Percentiles rank a stretch among this genome's conserved stretches.
Evolutionary conservation across 1,139 yeast species (phyloP).

Genomic region (Geotrichum bryndzae): DNA sequence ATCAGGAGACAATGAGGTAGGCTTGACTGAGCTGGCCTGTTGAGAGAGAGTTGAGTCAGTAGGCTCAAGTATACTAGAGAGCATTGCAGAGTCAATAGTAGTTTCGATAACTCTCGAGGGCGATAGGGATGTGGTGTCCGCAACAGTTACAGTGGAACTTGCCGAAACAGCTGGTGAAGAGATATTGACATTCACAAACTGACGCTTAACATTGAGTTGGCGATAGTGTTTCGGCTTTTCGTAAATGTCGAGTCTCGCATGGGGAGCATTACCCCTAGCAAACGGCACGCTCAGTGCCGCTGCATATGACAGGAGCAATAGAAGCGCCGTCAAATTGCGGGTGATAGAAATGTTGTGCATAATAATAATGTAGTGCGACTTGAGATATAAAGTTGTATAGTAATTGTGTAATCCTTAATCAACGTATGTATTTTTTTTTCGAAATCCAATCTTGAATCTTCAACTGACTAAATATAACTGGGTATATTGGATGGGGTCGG

Average conservation of each 20-base stretch:
- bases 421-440: neutral
- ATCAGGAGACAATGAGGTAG: neutral
- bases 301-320: slow-evolving; percentile 2
- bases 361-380: neutral
- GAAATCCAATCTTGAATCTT: neutral
- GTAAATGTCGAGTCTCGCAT: slow-evolving; percentile 4
- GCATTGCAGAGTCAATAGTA: slow-evolving; percentile 7
- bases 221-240: slow-evolving; percentile 19
- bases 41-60: neutral
- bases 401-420: neutral
- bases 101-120: slow-evolving; percentile 1
- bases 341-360: neutral
- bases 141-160: neutral
- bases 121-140: neutral
- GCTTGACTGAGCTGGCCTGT: neutral
- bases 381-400: neutral
- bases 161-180: slow-evolving; percentile 6
- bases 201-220: slow-evolving; percentile 19
- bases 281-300: slow-evolving; percentile 10
- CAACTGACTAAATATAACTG: neutral
- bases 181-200: slow-evolving; percentile 17
- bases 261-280: neutral
- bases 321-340: neutral
- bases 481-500: neutral
- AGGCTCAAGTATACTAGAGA: neutral